phyloP scores from a whole-genome alignment of 495 filamentous ascomycete genomes.

The Aspergillus cavernicola region DNA sequence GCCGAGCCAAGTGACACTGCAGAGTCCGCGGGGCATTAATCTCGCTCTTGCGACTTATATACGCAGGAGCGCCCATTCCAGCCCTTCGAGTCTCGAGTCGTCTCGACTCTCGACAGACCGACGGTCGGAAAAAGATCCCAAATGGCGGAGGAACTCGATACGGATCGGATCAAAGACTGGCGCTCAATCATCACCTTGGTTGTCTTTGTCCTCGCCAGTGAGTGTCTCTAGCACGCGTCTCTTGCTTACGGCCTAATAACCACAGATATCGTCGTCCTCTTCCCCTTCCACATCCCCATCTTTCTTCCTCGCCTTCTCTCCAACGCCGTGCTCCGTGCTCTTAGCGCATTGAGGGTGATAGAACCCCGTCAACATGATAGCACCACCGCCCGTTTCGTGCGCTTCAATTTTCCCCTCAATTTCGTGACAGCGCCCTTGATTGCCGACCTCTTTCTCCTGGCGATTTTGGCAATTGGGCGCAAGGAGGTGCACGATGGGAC shows the following conservation, averaged over 20 bases:
- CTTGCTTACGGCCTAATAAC: not conserved
- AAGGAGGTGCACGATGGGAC: slow-evolving; percentile 12
- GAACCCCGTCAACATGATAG: not conserved
- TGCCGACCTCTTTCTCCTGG: slow-evolving; percentile 7
- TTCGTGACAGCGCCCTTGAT: slow-evolving; percentile 13
- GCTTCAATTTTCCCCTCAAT: slow-evolving; percentile 7
- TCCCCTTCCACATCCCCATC: slow-evolving; percentile 7
- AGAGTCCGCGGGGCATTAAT: no score
- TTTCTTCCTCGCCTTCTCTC: not conserved
- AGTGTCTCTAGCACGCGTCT: not conserved
- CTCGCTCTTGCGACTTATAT: no score
- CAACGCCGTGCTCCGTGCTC: not conserved
- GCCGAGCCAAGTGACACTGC: no score
- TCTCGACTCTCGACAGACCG: no score
- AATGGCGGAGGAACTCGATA: slow-evolving; percentile 4
- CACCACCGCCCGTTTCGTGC: not conserved
- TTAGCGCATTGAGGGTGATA: not conserved
- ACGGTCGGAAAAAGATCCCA: no score
- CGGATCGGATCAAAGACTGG: slow-evolving; percentile 8
- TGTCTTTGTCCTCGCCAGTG: slow-evolving; percentile 9
- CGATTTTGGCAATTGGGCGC: slow-evolving; percentile 8
- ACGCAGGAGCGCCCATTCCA: no score
- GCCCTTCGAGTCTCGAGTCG: no score
- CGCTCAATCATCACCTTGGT: slow-evolving; percentile 12
- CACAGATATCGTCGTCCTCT: slow-evolving; percentile 8